Evolutionary conservation across 2,329 filamentous ascomycete species (phyloP).

Genomic region (Fusarium clavum): DNA sequence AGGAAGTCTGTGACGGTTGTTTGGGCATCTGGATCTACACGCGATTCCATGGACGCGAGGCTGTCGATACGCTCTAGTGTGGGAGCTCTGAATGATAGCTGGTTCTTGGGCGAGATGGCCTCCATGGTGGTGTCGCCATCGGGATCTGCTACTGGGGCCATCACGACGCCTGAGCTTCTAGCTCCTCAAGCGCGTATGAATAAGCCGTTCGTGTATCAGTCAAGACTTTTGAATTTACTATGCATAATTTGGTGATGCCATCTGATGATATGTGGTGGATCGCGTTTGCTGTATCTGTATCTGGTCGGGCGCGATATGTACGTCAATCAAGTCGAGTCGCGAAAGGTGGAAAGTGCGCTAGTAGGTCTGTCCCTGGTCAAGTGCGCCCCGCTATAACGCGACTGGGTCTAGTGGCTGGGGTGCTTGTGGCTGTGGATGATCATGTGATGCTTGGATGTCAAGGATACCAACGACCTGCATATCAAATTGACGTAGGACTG

Average conservation of each 20-base stretch:
- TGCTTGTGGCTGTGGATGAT: slow-evolving; percentile 2
- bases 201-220: background rate
- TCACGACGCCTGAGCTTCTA: slow-evolving; percentile 22
- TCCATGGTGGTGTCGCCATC: slow-evolving; percentile 43
- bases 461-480: background rate
- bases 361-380: background rate
- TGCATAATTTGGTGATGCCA: slow-evolving; percentile 32
- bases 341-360: slow-evolving; percentile 20
- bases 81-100: slow-evolving; percentile 44
- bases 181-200: background rate
- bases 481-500: slow-evolving; percentile 22
- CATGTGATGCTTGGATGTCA: slow-evolving; percentile 25
- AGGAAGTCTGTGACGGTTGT: slow-evolving; percentile 78
- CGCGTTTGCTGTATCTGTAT: slow-evolving; percentile 17
- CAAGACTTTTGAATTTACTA: background rate
- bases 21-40: slow-evolving; percentile 73
- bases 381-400: background rate
- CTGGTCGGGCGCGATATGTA: slow-evolving; percentile 1
- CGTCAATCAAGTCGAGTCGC: slow-evolving; percentile 15
- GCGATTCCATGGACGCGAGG: slow-evolving; percentile 58
- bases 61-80: slow-evolving; percentile 52
- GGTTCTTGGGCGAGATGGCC: slow-evolving; percentile 46
- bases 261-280: slow-evolving; percentile 22
- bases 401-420: background rate
- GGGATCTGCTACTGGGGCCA: slow-evolving; percentile 45